Base-by-base conservation (phyloP, 768 basidiomycete species). In the Pleurotus salmoneostramineus region DNA sequence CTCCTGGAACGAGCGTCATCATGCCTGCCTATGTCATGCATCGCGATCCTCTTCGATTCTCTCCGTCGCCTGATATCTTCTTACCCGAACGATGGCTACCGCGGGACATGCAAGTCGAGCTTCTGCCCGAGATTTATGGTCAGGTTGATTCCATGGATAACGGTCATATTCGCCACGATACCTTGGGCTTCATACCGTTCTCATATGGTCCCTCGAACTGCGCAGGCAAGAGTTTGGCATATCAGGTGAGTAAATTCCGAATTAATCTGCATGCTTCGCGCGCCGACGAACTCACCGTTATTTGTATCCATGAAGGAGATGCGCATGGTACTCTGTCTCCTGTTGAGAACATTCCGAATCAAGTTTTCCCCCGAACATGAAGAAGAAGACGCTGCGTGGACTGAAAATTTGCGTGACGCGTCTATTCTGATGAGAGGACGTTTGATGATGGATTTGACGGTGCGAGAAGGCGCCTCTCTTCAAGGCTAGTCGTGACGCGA, bases 31-130 rank as follows among this genome's bases (percentile, higher is more conserved):
- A 75, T 59, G 64, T 65, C 33, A 58, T 80, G 8, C 79, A 80
- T 46, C 75, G 73, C 12, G 75, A 81, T 61, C 69, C 74, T 2
- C 71, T 69, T 34, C 75, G 79, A 61, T 82, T 81, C 63, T 75
- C 69, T 34, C 78, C 69, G 59, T 3, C 67, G 71, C 15, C 58
- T 14, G 71, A 77, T 11, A 56, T 60, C 32, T 79, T 77, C 66
- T 70, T 70, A 65, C 77, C 77, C 2, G 77, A 78, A 35, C 71
- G 77, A 43, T 78, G 77, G 77, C 70, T 78, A 3, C 67, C 64
- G 34, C 37, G 17, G 4, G 58, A 68, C 1, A 50, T 66, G 49
- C 66, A 61, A 58, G 43, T 58, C 14, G 6, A 42, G 17, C 63
- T 74, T 5, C 71, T 73, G 57, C 74, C 74, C 11, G 64, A 58